phyloP scores from a whole-genome alignment of 2,329 filamentous ascomycete species.

The Monilinia fructigena region DNA sequence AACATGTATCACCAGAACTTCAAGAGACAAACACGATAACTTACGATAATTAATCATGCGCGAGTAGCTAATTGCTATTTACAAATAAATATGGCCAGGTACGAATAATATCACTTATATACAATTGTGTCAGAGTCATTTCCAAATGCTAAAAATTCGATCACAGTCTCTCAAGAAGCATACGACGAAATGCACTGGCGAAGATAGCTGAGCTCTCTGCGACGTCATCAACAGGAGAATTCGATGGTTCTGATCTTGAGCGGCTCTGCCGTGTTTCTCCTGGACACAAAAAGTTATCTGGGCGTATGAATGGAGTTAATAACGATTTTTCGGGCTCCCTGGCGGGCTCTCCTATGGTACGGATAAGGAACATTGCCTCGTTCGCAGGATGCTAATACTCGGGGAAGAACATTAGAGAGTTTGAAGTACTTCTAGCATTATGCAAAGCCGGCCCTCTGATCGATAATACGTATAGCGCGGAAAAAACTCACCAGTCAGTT shows the following conservation, averaged over 20 bases:
- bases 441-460: slow-evolving; percentile 85
- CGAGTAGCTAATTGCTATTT: not conserved
- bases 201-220: slow-evolving; percentile 65
- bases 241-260: slow-evolving; percentile 63
- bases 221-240: slow-evolving; percentile 51
- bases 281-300: slow-evolving; percentile 46
- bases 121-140: not conserved
- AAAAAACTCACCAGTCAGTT: slow-evolving; percentile 75
- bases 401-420: slow-evolving; percentile 77
- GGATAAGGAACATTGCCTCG: not conserved
- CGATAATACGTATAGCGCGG: slow-evolving; percentile 67
- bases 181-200: slow-evolving; percentile 62
- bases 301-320: slow-evolving; percentile 49
- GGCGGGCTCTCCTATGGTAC: slow-evolving; percentile 61
- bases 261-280: slow-evolving; percentile 59
- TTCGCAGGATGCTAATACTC: slow-evolving; percentile 19
- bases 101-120: slow-evolving; percentile 5
- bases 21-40: not conserved
- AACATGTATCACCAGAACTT: not conserved
- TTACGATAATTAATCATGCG: not conserved
- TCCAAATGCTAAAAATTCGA: slow-evolving; percentile 7
- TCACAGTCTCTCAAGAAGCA: slow-evolving; percentile 47
- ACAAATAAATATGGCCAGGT: slow-evolving; percentile 18
- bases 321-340: slow-evolving; percentile 46
- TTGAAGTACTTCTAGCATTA: slow-evolving; percentile 85